Conservation (phyloP, 2,329 filamentous ascomycete genomes). For the Conoideocrella luteorostrata region DNA sequence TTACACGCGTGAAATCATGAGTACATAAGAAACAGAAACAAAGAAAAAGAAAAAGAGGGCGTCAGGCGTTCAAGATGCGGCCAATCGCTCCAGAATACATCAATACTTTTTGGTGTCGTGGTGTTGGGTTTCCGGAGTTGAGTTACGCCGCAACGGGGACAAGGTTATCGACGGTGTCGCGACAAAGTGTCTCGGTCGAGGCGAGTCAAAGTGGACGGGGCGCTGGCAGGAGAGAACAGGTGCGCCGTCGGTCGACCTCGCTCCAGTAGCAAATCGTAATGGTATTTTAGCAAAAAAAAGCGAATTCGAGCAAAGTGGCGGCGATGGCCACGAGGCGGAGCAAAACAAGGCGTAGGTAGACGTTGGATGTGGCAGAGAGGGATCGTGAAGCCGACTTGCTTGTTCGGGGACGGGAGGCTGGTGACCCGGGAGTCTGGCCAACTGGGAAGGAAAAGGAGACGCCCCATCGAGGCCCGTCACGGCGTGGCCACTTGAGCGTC, state of each 20-base stretch:
- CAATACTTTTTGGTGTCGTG: neutral
- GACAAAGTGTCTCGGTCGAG: neutral
- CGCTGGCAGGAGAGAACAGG: too few species aligned
- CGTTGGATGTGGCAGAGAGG: neutral
- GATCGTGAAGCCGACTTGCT: neutral
- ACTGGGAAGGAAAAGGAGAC: conserved; percentile 7
- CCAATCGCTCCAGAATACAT: conserved; percentile 8
- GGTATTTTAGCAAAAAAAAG: conserved; percentile 1
- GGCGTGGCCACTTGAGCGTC: too few species aligned
- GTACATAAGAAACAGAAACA: conserved; percentile 13
- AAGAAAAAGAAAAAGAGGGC: conserved; percentile 6
- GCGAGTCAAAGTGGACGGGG: too few species aligned
- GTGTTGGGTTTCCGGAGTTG: neutral
- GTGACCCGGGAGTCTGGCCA: too few species aligned
- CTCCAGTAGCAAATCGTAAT: neutral
- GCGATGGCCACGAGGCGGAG: neutral
- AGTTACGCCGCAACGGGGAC: neutral
- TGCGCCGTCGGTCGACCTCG: neutral
- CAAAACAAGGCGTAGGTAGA: neutral
- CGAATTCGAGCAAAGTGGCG: neutral
- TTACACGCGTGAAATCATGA: conserved; percentile 16
- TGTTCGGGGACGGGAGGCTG: too few species aligned
- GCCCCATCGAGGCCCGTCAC: too few species aligned
- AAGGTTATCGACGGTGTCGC: neutral
- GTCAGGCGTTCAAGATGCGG: conserved; percentile 3